Conservation (phyloP, 1,284 basidiomycete genomes). For the Malassezia japonica region DNA sequence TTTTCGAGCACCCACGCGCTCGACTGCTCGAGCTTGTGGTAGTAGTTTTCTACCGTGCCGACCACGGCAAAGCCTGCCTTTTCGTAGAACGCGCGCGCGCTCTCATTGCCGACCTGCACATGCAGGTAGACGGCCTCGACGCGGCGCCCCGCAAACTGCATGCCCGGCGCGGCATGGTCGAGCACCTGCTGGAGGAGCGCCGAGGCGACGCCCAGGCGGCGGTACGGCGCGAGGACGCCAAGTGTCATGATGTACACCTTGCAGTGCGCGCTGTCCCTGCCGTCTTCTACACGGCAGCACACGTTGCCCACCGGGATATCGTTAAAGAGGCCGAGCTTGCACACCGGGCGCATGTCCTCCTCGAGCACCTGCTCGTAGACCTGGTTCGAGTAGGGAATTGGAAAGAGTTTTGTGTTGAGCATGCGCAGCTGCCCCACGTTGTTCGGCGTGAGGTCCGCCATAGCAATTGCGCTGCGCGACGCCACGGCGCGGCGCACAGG, state of each 20-base stretch:
- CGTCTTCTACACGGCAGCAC: slow-evolving; percentile 45
- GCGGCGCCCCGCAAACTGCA: slow-evolving; percentile 21
- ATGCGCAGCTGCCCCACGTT: slow-evolving; percentile 45
- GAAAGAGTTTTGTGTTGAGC: slow-evolving; percentile 43
- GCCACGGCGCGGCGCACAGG: slow-evolving; percentile 9
- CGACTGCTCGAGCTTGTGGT: slow-evolving; percentile 41
- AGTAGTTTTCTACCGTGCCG: slow-evolving; percentile 39
- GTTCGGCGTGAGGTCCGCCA: slow-evolving; percentile 41
- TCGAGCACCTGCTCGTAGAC: slow-evolving; percentile 41
- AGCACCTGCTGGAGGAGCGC: slow-evolving; percentile 45
- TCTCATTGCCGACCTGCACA: slow-evolving; percentile 49
- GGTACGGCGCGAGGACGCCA: slow-evolving; percentile 49
- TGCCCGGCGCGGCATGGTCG: slow-evolving; percentile 38
- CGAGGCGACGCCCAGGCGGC: slow-evolving; percentile 49
- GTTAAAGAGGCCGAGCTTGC: slow-evolving; percentile 49
- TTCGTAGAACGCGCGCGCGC: slow-evolving; percentile 48
- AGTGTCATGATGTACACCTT: slow-evolving; percentile 50
- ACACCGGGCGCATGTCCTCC: slow-evolving; percentile 28
- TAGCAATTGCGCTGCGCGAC: slow-evolving; percentile 15
- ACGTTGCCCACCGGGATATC: slow-evolving; percentile 49
- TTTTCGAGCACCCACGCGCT: slow-evolving; percentile 48
- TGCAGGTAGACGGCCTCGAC: slow-evolving; percentile 47
- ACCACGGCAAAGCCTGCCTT: slow-evolving; percentile 46
- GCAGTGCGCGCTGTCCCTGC: slow-evolving; percentile 18
- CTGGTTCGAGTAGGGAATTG: slow-evolving; percentile 37